Evolutionary conservation across 2,329 filamentous ascomycete genomes (phyloP).

Genomic region (Pseudogymnoascus sp.): DNA sequence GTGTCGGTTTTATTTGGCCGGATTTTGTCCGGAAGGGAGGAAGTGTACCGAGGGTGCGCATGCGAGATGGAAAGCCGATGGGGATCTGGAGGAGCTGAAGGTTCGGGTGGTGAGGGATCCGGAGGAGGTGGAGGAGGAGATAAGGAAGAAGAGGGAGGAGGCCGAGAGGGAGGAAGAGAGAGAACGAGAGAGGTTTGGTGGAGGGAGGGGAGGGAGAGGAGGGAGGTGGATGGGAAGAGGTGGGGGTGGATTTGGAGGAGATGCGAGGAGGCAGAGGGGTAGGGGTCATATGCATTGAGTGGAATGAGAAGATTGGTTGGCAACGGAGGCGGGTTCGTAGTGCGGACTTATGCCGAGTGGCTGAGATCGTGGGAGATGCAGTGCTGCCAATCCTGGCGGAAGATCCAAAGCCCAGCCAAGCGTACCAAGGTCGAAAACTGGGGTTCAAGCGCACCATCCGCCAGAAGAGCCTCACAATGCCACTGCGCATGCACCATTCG

Average conservation of each 20-base stretch:
- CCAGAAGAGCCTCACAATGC: not conserved
- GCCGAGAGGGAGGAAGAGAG: conserved; percentile 45
- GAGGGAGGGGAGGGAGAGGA: conserved; percentile 29
- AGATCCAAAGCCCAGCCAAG: not conserved
- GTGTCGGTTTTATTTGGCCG: conserved; percentile 81
- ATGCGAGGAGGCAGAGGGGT: conserved; percentile 16
- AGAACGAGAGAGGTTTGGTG: conserved; percentile 32
- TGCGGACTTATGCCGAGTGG: not conserved
- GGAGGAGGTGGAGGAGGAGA: conserved; percentile 50
- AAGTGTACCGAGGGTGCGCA: conserved; percentile 76
- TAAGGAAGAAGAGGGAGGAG: conserved; percentile 46
- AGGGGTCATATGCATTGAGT: conserved; percentile 20
- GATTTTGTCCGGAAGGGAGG: conserved; percentile 84
- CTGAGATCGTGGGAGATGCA: not conserved
- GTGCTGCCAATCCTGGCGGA: not conserved
- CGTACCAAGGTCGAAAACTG: not conserved
- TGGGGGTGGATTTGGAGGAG: conserved; percentile 21
- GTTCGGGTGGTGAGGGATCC: conserved; percentile 58
- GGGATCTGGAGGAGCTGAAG: conserved; percentile 67
- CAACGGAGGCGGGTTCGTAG: not conserved
- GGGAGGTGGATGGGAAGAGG: conserved; percentile 20
- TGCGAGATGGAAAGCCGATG: conserved; percentile 64
- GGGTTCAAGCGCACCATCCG: not conserved
- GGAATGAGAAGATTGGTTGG: not conserved
- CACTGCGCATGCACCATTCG: not conserved